Evolutionary conservation across 1,284 basidiomycete species (phyloP), one percentile per base, ranked within the genome.

Genomic region (Melanopsichium pennsylvanicum): DNA sequence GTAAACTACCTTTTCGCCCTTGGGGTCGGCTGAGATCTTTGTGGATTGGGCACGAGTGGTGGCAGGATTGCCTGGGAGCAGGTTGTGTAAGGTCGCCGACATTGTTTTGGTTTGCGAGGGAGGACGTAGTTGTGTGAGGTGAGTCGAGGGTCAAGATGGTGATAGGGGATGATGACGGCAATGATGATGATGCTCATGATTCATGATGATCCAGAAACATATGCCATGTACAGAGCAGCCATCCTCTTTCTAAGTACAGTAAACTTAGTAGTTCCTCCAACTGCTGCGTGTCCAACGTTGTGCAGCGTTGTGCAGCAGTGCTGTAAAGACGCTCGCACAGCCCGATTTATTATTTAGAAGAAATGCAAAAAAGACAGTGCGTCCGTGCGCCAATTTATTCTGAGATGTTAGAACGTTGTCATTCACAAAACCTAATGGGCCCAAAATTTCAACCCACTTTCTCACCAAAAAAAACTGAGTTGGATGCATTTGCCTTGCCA

Each of bases 1-100:
- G 78, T 97, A 97, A 29, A 91, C 86, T 56, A 97, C 83, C 42
- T 66, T 63, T 25, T 90, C 89, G 72, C 92, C 92, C 75, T 86
- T 87, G 18, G 90, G 87, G 77, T 84, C 83, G 16, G 80, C 80
- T 19, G 87, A 88, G 48, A 97, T 86, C 83, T 93, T 95, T 21
- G 92, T 93, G 4, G 90, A 86, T 50, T 83, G 82, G 13, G 90
- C 91, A 19, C 91, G 86, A 29, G 44, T 54, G 10, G 74, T 76
- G 41, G 66, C 64, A 16, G 79, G 78, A 45, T 81, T 79, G 51
- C 77, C 58, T 5, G 71, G 59, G 8, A 57, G 43, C 23, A 70
- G 39, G 22, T 52, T 45, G 11, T 45, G 54, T 11, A 67, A 52
- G 26, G 52, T 66, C 11, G 45, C 60, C 25, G 72, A 72, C 72